A percentile compares a stretch with the other conserved stretches of the same genome.
Evolutionary conservation across 2,329 filamentous ascomycete genomes (phyloP).

Genomic region (Nannizziopsis arthrosporioides): DNA sequence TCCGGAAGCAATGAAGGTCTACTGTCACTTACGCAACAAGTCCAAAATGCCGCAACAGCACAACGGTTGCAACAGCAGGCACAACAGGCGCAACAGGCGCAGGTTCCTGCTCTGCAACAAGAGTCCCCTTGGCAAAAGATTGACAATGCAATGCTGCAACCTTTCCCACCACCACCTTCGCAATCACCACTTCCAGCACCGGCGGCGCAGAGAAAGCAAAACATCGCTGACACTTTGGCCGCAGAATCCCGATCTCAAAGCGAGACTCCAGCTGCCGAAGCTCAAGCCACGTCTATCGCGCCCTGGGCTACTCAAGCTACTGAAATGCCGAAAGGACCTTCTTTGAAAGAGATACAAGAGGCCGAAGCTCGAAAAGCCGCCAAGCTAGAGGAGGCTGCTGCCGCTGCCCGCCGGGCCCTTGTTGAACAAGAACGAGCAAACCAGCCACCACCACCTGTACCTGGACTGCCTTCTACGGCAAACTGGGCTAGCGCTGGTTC

Average conservation of each 20-base stretch:
- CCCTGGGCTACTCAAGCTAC: constrained; percentile 84
- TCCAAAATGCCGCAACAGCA: constrained; percentile 56
- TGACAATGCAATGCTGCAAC: constrained; percentile 54
- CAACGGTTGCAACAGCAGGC: constrained; percentile 31
- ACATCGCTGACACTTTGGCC: constrained; percentile 62
- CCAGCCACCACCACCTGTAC: constrained; percentile 54
- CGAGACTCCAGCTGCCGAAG: constrained; percentile 55
- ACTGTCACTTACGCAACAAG: constrained; percentile 69
- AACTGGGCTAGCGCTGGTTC: constrained; percentile 74
- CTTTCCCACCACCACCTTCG: constrained; percentile 59
- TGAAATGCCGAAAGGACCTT: constrained; percentile 69
- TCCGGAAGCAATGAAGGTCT: constrained; percentile 35
- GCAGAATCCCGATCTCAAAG: constrained; percentile 60
- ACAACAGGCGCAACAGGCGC: constrained; percentile 23
- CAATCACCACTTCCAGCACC: constrained; percentile 77
- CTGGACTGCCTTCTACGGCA: constrained; percentile 73
- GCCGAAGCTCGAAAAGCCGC: constrained; percentile 87
- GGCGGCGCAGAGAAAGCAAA: constrained; percentile 73
- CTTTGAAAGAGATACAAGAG: constrained; percentile 92
- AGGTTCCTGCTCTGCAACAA: constrained; percentile 27
- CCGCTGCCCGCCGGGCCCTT: constrained; percentile 61
- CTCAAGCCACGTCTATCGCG: constrained; percentile 61
- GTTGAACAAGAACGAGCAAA: constrained; percentile 67
- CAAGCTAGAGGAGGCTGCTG: constrained; percentile 70
- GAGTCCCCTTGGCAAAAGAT: constrained; percentile 49